Base-by-base conservation (phyloP, 1,284 basidiomycete genomes). In the Leccinum huronense region DNA sequence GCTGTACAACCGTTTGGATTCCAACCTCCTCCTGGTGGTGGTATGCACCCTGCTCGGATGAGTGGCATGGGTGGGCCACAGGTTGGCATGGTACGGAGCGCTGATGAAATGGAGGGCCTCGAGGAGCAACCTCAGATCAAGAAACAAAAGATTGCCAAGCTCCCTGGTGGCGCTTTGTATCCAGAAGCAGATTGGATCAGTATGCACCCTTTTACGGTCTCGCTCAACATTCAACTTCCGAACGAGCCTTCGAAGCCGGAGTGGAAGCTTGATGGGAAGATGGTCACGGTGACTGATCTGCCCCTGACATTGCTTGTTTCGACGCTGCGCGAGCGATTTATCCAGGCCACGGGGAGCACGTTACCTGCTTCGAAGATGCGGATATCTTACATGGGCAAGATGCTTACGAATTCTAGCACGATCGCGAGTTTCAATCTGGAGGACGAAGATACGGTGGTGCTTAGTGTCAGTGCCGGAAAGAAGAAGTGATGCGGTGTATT, bases 401-500 rank as follows among this genome's bases (percentile, higher is more conserved):
- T 94, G 81, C 83, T 97, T 71, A 93, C 90, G 64, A 97, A 97
- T 76, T 82, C 83, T 63, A 88, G 86, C 66, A 89, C 92, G 60
- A 85, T 97, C 68, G 95, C 94, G 31, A 86, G 83, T 68, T 90
- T 93, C 73, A 97, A 97, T 73, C 74, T 97, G 69, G 94, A 95
- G 75, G 92, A 95, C 66, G 95, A 94, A 68, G 95, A 97, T 73
- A 65, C 86, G 62, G 75, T 97, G 27, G 83, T 87, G 27, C 82
- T 96, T 68, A 88, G 84, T 65, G 81, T 97, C 57, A 86, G 88
- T 70, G 90, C 93, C 69, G 81, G 83, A 70, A 92, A 87, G 80
- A 91, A 89, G 77, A 90, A 85, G 78, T 89, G 81, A 80, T 67
- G 30, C 38, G n/a, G 54, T 11, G 34, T 53, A 42, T 30, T 58